These are phyloP conservation scores for Perkinsus chesapeaki DNA, from an alignment of 169 alveolate species.

Conservation along the genomic window DNA sequence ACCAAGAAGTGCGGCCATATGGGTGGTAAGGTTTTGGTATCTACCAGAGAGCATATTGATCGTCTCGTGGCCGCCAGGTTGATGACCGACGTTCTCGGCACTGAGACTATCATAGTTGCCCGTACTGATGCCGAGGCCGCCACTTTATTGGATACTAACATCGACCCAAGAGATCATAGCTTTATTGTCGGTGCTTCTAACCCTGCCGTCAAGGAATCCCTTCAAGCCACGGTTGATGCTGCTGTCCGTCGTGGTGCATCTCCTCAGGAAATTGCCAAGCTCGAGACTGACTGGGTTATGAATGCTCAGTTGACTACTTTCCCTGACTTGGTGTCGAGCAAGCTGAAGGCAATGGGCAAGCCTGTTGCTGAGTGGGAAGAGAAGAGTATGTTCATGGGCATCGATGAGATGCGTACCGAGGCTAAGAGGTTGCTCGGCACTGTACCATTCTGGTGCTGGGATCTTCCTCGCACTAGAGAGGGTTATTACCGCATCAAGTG, in stretches of 20 bases:
- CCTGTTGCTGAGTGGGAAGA: background rate
- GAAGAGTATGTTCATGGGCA: conserved; percentile 1
- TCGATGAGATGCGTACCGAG: background rate
- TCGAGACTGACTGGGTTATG: background rate
- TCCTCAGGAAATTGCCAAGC: conserved; percentile 47
- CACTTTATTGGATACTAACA: conserved; percentile 53
- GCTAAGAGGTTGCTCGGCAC: background rate
- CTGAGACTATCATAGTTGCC: conserved; percentile 56
- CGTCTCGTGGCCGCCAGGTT: conserved; percentile 63
- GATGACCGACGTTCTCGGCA: conserved; percentile 65
- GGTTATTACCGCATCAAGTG: conserved; percentile 31
- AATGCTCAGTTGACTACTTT: background rate
- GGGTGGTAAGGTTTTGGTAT: conserved; percentile 70
- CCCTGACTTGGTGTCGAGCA: background rate
- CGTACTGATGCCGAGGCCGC: conserved; percentile 73
- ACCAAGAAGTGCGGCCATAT: conserved; percentile 75
- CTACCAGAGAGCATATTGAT: conserved; percentile 52
- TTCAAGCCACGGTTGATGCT: conserved; percentile 15
- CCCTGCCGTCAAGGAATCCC: conserved; percentile 38
- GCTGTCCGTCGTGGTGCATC: background rate
- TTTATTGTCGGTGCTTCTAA: conserved; percentile 58
- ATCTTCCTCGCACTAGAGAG: background rate
- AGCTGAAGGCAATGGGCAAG: conserved; percentile 1
- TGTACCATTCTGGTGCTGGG: background rate
- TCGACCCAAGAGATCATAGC: conserved; percentile 63